Conservation (phyloP, 352 stramenopile genomes). For the Elongisporangium prolatum region DNA sequence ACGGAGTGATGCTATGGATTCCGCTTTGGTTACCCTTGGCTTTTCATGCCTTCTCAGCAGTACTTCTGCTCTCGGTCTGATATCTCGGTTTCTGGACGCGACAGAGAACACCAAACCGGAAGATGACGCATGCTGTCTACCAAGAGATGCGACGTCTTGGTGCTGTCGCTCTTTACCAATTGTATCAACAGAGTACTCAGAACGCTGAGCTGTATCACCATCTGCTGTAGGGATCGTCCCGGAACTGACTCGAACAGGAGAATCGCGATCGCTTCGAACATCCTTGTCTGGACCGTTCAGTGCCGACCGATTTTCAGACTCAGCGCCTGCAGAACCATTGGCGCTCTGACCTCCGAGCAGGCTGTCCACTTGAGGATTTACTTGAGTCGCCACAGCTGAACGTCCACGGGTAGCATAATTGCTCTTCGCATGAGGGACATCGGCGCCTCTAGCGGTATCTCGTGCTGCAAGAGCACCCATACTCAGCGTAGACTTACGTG, state of each 20-base stretch:
- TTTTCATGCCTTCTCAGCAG: not conserved
- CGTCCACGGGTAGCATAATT: not conserved
- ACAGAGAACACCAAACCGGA: not conserved
- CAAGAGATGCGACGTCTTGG: not conserved
- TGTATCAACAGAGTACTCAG: not conserved
- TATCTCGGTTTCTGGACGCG: not conserved
- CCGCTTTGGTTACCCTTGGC: not conserved
- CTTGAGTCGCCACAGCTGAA: not conserved
- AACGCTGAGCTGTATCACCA: not conserved
- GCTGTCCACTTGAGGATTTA: not conserved
- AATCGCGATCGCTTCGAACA: not conserved
- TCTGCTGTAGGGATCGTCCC: not conserved
- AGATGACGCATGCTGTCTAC: not conserved
- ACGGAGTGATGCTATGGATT: not conserved
- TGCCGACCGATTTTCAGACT: not conserved
- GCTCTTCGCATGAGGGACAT: not conserved
- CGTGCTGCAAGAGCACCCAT: not conserved
- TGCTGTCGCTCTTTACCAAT: not conserved
- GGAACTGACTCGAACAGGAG: not conserved
- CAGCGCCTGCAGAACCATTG: not conserved
- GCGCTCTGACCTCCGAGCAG: not conserved
- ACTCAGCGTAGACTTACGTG: not conserved
- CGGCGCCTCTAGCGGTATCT: not conserved
- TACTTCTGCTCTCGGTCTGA: not conserved
- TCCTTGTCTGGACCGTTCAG: not conserved